A percentile compares a stretch with the other conserved stretches of the same genome.
phyloP scores from a whole-genome alignment of 108 stramenopile genomes.

The Pseudonitzschia multiseries region DNA sequence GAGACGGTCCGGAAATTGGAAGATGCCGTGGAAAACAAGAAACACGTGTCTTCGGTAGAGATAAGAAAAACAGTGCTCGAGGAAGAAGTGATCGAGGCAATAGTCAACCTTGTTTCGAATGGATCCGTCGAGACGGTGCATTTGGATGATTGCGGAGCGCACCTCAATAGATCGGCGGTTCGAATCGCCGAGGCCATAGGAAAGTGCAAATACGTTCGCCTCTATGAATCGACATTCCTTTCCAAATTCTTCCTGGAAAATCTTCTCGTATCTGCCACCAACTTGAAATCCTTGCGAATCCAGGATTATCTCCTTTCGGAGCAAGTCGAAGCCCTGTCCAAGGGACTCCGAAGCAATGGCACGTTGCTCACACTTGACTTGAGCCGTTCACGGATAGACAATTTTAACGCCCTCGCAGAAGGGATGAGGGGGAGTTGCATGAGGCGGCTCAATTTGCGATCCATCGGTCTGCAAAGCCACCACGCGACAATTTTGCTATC shows the following conservation, averaged over 20 bases:
- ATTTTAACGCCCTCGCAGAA: conserved; percentile 10
- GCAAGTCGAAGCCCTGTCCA: conserved; percentile 19
- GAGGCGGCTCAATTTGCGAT: conserved; percentile 21
- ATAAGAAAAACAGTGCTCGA: conserved; percentile 24
- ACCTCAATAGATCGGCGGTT: conserved; percentile 3
- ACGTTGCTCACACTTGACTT: conserved; percentile 17
- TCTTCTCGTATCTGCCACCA: conserved; percentile 24
- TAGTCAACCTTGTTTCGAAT: conserved; percentile 15
- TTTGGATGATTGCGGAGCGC: conserved; percentile 28
- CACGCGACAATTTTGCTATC: conserved; percentile 1
- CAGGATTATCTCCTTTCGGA: conserved; percentile 13
- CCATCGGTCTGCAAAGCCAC: conserved; percentile 19
- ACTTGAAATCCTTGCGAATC: conserved; percentile 13
- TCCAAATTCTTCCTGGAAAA: conserved; percentile 25
- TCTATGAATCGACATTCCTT: conserved; percentile 27
- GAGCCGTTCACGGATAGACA: conserved; percentile 19
- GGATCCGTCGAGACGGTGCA: conserved; percentile 15
- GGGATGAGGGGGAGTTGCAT: conserved; percentile 13
- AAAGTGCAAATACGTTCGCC: conserved; percentile 3
- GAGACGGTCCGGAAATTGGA: conserved; percentile 17
- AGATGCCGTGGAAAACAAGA: neutral
- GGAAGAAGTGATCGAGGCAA: conserved; percentile 22
- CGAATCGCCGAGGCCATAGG: conserved; percentile 21
- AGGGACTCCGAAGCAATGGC: conserved; percentile 19
- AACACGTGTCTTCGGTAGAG: conserved; percentile 11